phyloP scores from a whole-genome alignment of 257 asterid genomes.

The Solanum tacnaense region DNA sequence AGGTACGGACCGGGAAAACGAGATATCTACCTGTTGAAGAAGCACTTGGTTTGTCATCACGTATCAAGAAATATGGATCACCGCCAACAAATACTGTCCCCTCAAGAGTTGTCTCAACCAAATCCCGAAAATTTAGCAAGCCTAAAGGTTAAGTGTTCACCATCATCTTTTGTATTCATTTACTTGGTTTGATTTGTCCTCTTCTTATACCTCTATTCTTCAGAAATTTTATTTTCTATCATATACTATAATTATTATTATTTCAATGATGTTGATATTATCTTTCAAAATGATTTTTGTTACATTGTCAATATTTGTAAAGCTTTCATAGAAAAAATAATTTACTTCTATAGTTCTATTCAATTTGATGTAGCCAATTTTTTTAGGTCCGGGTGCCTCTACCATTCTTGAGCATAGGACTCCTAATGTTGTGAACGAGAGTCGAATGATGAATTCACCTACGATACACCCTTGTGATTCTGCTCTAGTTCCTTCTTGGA shows the following conservation, averaged over 20 bases:
- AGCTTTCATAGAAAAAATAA: not conserved
- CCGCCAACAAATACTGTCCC: not conserved
- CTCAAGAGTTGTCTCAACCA: constrained; percentile 2
- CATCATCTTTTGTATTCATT: too few species aligned
- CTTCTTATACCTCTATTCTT: not conserved
- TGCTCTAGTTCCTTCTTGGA: constrained; percentile 40
- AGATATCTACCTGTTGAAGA: constrained; percentile 31
- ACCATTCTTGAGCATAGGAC: constrained; percentile 1
- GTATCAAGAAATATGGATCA: constrained; percentile 4
- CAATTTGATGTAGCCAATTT: not conserved
- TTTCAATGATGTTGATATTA: not conserved
- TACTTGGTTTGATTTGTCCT: not conserved
- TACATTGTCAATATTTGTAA: not conserved
- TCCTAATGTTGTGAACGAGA: constrained; percentile 8
- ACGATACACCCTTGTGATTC: constrained; percentile 12
- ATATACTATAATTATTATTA: not conserved
- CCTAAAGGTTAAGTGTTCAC: too few species aligned
- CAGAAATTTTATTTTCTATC: not conserved
- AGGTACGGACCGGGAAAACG: constrained; percentile 32
- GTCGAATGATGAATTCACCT: constrained; percentile 1
- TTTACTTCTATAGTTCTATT: not conserved
- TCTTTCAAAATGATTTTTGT: not conserved
- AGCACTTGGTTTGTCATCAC: constrained; percentile 35
- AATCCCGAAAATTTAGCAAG: not conserved
- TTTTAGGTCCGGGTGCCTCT: constrained; percentile 22